These are phyloP conservation scores for Boletus rubropictus DNA, from an alignment of 768 basidiomycete genomes.

Conservation along the genomic window DNA sequence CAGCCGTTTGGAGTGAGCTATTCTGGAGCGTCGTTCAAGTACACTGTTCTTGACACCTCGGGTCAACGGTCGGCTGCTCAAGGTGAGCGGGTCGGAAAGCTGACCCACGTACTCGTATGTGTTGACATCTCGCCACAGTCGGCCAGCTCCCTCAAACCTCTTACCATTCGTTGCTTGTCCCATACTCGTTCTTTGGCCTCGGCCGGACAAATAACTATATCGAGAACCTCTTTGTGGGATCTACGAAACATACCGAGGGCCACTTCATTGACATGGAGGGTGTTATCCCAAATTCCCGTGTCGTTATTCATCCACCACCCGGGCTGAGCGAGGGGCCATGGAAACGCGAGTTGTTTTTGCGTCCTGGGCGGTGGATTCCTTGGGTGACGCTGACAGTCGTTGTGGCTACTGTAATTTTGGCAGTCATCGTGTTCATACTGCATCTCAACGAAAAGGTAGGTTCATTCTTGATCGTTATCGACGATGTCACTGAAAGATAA, in stretches of 20 bases:
- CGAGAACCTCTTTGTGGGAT: constrained; percentile 95
- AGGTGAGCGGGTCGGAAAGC: constrained; percentile 40
- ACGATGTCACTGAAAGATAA: constrained; percentile 4
- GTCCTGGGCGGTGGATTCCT: constrained; percentile 96
- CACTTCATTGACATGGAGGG: constrained; percentile 94
- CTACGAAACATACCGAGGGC: constrained; percentile 63
- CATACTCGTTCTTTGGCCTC: constrained; percentile 94
- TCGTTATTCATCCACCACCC: constrained; percentile 83
- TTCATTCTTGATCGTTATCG: not conserved
- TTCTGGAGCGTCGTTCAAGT: constrained; percentile 93
- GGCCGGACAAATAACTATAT: constrained; percentile 99
- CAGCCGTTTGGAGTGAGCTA: constrained; percentile 94
- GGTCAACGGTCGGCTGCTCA: constrained; percentile 87
- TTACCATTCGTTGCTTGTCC: constrained; percentile 84
- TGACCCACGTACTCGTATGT: not conserved
- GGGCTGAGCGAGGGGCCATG: constrained; percentile 51
- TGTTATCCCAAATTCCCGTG: constrained; percentile 93
- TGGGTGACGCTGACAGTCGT: constrained; percentile 92
- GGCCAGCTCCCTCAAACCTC: constrained; percentile 90
- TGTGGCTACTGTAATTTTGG: constrained; percentile 65
- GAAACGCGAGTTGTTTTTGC: constrained; percentile 84
- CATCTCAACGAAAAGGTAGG: constrained; percentile 91
- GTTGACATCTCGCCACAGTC: constrained; percentile 42
- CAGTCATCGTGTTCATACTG: constrained; percentile 76
- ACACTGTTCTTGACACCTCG: constrained; percentile 89